Evolutionary conservation across 345 rosid genomes (phyloP).

Genomic region (Dipteronia sinensis): DNA sequence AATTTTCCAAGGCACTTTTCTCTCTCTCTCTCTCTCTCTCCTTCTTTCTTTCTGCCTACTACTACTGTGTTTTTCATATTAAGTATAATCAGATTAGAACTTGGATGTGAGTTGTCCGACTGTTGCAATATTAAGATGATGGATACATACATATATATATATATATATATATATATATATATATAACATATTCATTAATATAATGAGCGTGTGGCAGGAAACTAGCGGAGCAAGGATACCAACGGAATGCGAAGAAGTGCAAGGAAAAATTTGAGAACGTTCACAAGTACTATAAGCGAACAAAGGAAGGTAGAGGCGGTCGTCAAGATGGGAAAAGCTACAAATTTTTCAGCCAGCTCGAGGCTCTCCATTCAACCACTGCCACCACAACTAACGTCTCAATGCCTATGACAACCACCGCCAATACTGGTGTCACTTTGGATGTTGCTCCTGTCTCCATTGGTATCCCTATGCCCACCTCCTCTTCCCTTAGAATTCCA

Average conservation of each 20-base stretch:
- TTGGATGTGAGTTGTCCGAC: not conserved
- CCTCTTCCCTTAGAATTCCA: slow-evolving; percentile 32
- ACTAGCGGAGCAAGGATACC: slow-evolving; percentile 75
- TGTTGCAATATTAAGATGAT: not conserved
- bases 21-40: not conserved
- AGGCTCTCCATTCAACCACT: slow-evolving; percentile 57
- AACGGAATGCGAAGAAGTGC: slow-evolving; percentile 83
- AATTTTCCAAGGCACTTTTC: not conserved
- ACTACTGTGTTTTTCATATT: not conserved
- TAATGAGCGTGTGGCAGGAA: slow-evolving; percentile 50
- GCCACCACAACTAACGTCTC: slow-evolving; percentile 20
- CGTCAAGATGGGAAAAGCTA: slow-evolving; percentile 87
- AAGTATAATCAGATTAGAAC: not conserved
- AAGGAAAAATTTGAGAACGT: slow-evolving; percentile 96
- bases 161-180: too few species aligned
- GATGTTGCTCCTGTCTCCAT: slow-evolving; percentile 68
- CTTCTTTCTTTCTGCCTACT: not conserved
- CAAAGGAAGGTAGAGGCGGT: slow-evolving; percentile 82
- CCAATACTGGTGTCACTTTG: slow-evolving; percentile 13
- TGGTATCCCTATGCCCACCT: slow-evolving; percentile 44
- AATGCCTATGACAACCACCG: slow-evolving; percentile 15
- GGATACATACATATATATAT: too few species aligned
- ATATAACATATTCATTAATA: too few species aligned
- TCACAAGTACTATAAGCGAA: slow-evolving; percentile 87
- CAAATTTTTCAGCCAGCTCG: slow-evolving; percentile 81